A percentile compares a stretch with the other conserved stretches of the same genome.
These are phyloP conservation scores for Allium cepa DNA, from an alignment of 106 monocot genomes.

Conservation along the genomic window DNA sequence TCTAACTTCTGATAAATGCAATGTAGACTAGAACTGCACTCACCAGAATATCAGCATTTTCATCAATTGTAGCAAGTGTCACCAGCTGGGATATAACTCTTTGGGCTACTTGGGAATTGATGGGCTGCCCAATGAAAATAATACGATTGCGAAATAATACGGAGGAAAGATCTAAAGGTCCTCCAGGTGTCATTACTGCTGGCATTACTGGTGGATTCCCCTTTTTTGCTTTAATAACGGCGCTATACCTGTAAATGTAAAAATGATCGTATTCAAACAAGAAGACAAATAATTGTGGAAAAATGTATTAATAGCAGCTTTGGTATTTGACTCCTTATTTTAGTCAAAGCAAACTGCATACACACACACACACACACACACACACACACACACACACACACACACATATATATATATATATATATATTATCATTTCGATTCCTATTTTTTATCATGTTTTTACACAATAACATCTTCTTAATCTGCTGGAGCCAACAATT, in stretches of 20 bases:
- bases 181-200: conserved; percentile 74
- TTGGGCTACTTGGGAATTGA: conserved; percentile 88
- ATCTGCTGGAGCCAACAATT: too few species aligned
- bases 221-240: conserved; percentile 43
- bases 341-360: too few species aligned
- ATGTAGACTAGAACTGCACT: background rate
- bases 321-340: too few species aligned
- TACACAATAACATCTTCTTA: too few species aligned
- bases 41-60: conserved; percentile 85
- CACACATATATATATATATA: too few species aligned
- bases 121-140: conserved; percentile 86
- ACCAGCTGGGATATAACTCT: conserved; percentile 93
- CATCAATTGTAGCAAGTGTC: conserved; percentile 88
- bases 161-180: conserved; percentile 80
- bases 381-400: too few species aligned
- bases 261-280: background rate
- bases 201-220: conserved; percentile 95
- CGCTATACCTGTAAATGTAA: conserved; percentile 24
- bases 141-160: conserved; percentile 88
- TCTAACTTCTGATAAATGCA: too few species aligned
- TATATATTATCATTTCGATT: too few species aligned
- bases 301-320: too few species aligned
- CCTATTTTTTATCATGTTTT: too few species aligned
- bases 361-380: too few species aligned
- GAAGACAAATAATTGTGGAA: too few species aligned